Percentiles rank a stretch among this genome's conserved stretches.
Evolutionary conservation across 2,329 filamentous ascomycete genomes (phyloP).

Genomic region (Thelonectria discophora): DNA sequence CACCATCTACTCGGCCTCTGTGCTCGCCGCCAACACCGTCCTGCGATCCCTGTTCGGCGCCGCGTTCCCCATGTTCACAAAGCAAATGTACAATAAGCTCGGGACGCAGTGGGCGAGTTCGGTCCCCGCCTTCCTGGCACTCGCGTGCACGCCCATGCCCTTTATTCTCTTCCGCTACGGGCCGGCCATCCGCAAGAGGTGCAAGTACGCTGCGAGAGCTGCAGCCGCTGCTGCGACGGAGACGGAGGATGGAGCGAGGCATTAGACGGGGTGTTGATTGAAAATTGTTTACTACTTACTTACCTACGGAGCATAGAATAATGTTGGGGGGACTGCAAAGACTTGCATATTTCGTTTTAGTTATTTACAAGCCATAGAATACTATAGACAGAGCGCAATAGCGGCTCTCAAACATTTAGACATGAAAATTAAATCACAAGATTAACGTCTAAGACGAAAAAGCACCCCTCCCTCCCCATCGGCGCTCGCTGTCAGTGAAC

Average conservation of each 20-base stretch:
- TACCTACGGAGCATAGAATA: not conserved
- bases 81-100: slow-evolving; percentile 40
- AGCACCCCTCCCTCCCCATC: not conserved
- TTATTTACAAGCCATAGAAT: not conserved
- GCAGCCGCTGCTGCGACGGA: slow-evolving; percentile 24
- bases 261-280: not conserved
- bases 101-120: slow-evolving; percentile 40
- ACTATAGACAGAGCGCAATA: not conserved
- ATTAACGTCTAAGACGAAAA: not conserved
- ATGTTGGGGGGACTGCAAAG: not conserved
- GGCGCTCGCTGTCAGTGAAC: not conserved
- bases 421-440: not conserved
- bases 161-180: slow-evolving; percentile 37
- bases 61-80: slow-evolving; percentile 38
- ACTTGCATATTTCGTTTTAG: not conserved
- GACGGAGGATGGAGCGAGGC: slow-evolving; percentile 1
- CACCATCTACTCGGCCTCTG: slow-evolving; percentile 79
- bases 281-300: not conserved
- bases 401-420: not conserved
- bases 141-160: slow-evolving; percentile 37
- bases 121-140: slow-evolving; percentile 34
- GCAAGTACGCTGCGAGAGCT: slow-evolving; percentile 38
- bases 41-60: slow-evolving; percentile 36
- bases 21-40: slow-evolving; percentile 65
- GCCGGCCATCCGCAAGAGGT: slow-evolving; percentile 30